These are phyloP conservation scores for Pisolithus tinctorius DNA, from an alignment of 768 basidiomycete genomes.

Conservation along the genomic window DNA sequence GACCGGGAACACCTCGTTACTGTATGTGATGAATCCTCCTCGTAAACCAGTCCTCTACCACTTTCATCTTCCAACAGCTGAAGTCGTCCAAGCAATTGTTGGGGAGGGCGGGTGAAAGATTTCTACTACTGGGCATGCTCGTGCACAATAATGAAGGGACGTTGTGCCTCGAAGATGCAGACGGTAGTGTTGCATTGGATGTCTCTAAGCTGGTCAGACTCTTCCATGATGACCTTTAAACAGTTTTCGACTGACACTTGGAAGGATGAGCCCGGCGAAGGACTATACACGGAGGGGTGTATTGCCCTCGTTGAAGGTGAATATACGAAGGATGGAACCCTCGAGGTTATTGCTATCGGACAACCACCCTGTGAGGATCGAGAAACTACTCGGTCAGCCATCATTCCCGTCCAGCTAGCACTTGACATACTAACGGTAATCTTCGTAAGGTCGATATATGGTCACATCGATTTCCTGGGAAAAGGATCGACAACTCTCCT, in stretches of 20 bases:
- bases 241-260: constrained; percentile 3
- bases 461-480: constrained; percentile 96
- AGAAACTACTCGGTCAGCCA: constrained; percentile 65
- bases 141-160: constrained; percentile 84
- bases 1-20: constrained; percentile 87
- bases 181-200: constrained; percentile 85
- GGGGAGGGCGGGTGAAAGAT: constrained; percentile 83
- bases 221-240: background rate
- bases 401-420: background rate
- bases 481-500: constrained; percentile 83
- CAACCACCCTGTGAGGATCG: constrained; percentile 95
- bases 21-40: constrained; percentile 36
- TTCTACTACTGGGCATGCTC: constrained; percentile 91
- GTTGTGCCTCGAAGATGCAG: constrained; percentile 87
- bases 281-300: constrained; percentile 93
- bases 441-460: constrained; percentile 75
- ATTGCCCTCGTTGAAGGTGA: constrained; percentile 95
- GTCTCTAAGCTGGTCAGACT: constrained; percentile 69
- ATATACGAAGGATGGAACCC: constrained; percentile 85
- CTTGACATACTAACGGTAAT: constrained; percentile 3
- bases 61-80: constrained; percentile 42
- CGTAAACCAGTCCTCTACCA: constrained; percentile 12
- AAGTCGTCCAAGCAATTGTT: constrained; percentile 95
- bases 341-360: constrained; percentile 90
- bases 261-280: constrained; percentile 87